Evolutionary conservation across 208 protist species (phyloP).

Genomic region (Naegleria fowleri): DNA sequence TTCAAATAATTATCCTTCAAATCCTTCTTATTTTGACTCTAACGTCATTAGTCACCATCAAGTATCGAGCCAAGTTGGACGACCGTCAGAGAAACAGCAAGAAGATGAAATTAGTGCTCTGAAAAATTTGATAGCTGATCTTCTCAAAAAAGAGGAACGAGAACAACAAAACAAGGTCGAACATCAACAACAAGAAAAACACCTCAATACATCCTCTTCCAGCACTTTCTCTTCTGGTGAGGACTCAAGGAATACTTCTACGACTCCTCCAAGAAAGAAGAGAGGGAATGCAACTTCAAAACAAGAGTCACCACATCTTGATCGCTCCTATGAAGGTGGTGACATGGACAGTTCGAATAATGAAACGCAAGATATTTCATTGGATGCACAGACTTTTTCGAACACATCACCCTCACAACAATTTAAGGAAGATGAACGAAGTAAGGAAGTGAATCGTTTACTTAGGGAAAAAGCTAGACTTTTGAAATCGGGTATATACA

Average conservation of each 20-base stretch:
- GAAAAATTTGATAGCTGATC: background rate
- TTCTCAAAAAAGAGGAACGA: background rate
- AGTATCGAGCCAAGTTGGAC: too few species aligned
- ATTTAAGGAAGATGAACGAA: background rate
- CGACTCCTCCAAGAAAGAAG: background rate
- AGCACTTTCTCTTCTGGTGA: background rate
- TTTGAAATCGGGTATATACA: slow-evolving; percentile 6
- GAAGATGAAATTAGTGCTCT: background rate
- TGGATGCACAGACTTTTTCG: background rate
- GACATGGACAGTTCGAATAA: background rate
- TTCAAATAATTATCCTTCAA: background rate
- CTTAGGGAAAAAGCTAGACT: background rate
- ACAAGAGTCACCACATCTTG: background rate
- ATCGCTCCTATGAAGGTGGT: background rate
- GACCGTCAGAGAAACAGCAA: background rate
- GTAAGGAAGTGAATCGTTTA: background rate
- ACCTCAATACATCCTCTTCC: background rate
- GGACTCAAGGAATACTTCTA: too few species aligned
- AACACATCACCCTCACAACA: background rate
- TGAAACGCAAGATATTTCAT: background rate
- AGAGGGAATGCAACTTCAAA: background rate
- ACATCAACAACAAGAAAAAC: background rate
- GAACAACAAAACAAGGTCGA: too few species aligned
- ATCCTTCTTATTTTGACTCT: background rate
- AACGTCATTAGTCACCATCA: background rate